Evolutionary conservation across 2,329 filamentous ascomycete species (phyloP).

Genomic region (Corinectria fuckeliana): DNA sequence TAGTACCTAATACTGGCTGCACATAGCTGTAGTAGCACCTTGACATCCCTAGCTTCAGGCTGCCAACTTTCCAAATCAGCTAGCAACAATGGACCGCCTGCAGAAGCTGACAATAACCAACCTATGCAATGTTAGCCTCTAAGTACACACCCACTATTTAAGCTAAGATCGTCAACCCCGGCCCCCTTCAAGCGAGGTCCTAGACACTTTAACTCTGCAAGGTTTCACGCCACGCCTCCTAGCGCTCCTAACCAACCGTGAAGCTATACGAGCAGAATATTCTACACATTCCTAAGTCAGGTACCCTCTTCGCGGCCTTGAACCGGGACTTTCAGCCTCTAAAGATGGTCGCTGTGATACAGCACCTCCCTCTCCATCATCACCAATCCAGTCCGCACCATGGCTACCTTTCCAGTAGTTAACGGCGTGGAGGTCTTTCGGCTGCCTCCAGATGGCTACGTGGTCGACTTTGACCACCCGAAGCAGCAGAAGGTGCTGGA

Average conservation of each 20-base stretch:
- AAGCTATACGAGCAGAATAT: not conserved
- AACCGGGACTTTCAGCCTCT: not conserved
- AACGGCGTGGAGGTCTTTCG: slow-evolving; percentile 37
- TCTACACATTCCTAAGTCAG: not conserved
- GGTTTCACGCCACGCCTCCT: not conserved
- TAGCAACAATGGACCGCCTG: not conserved
- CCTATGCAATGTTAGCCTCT: not conserved
- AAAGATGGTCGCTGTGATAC: not conserved
- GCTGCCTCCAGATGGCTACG: slow-evolving; percentile 37
- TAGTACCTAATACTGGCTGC: too few relatives aligned
- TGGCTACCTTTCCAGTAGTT: slow-evolving; percentile 27
- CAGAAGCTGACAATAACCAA: not conserved
- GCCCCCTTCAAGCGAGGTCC: not conserved
- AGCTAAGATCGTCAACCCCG: not conserved
- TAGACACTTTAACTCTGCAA: not conserved
- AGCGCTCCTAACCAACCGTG: not conserved
- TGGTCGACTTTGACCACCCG: slow-evolving; percentile 22
- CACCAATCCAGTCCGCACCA: not conserved
- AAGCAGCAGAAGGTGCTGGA: slow-evolving; percentile 13
- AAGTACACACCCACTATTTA: too few relatives aligned
- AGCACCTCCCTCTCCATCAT: too few relatives aligned
- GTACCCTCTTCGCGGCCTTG: not conserved
- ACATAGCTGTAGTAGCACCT: too few relatives aligned
- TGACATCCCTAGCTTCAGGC: too few relatives aligned
- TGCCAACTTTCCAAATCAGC: too few relatives aligned